phyloP scores from a whole-genome alignment of 1,139 yeast genomes.

The Yamadazyma trypodendri region DNA sequence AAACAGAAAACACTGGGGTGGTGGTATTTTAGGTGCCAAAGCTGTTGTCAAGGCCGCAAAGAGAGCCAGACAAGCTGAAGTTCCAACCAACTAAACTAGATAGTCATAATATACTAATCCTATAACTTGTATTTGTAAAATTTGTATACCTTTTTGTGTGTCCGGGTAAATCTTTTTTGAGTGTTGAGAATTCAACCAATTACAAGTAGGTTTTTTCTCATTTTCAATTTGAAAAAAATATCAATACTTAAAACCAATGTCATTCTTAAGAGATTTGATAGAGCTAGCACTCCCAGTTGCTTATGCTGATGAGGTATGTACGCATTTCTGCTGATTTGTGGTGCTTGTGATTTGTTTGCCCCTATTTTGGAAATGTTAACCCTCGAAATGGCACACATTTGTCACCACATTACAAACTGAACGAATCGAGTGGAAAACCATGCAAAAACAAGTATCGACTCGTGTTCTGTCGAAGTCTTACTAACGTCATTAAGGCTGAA shows the following conservation, averaged over 20 bases:
- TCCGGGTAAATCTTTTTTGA: slow-evolving; percentile 16
- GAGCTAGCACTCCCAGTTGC: slow-evolving; percentile 85
- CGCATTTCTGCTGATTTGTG: neutral
- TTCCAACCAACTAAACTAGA: slow-evolving; percentile 8
- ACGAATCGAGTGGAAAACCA: too few relatives aligned
- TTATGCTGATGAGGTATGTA: slow-evolving; percentile 75
- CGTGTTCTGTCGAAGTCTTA: too few relatives aligned
- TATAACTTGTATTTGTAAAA: neutral
- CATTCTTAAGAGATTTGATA: slow-evolving; percentile 73
- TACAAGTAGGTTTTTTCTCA: slow-evolving; percentile 25
- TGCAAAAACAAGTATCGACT: too few relatives aligned
- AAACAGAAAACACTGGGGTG: slow-evolving; percentile 98
- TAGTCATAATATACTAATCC: neutral
- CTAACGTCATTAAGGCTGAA: slow-evolving; percentile 23
- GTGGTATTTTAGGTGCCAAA: slow-evolving; percentile 96
- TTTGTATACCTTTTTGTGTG: neutral
- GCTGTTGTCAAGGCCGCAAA: slow-evolving; percentile 68
- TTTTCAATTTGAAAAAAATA: slow-evolving; percentile 13
- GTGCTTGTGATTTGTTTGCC: neutral
- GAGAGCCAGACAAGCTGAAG: slow-evolving; percentile 40
- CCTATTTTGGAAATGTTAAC: neutral
- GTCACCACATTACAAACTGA: too few relatives aligned
- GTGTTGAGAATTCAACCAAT: slow-evolving; percentile 22
- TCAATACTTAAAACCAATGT: slow-evolving; percentile 26
- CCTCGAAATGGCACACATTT: too few relatives aligned